Evolutionary conservation across 495 filamentous ascomycete species (phyloP).

Genomic region (Aspergillus kassunensis): DNA sequence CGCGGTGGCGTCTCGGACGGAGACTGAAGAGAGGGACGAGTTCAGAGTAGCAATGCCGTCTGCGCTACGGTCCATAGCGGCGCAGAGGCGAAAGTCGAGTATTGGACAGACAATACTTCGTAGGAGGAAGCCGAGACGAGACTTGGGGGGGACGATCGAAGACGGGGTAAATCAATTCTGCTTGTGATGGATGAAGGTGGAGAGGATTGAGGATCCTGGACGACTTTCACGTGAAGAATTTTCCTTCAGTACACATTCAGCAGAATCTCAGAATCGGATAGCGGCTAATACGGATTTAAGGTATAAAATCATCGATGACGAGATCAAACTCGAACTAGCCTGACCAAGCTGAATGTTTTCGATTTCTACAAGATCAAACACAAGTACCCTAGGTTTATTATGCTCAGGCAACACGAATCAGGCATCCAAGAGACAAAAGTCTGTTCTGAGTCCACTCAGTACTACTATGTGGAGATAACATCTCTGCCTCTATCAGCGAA

Average conservation of each 20-base stretch:
- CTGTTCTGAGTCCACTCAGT: too few species aligned
- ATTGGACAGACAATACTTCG: conserved; percentile 6
- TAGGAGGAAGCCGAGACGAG: neutral
- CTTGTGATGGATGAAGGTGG: too few species aligned
- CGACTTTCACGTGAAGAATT: conserved; percentile 15
- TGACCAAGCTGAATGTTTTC: neutral
- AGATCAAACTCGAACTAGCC: conserved; percentile 3
- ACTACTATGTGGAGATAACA: too few species aligned
- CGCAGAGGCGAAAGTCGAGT: conserved; percentile 1
- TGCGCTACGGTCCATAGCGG: conserved; percentile 24
- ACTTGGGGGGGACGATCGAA: conserved; percentile 1
- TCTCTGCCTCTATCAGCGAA: too few species aligned
- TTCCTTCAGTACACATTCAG: neutral
- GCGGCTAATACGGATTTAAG: neutral
- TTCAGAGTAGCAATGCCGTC: conserved; percentile 18
- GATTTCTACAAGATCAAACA: neutral
- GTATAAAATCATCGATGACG: neutral
- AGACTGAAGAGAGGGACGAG: conserved; percentile 16
- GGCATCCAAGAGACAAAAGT: too few species aligned
- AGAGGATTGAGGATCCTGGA: too few species aligned
- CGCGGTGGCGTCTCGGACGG: conserved; percentile 17
- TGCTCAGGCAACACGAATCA: neutral
- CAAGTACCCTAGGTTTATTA: neutral
- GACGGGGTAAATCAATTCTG: conserved; percentile 1
- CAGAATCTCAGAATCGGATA: neutral